These are phyloP conservation scores for Sporisorium exsertum DNA, from an alignment of 1,284 basidiomycete genomes.

Conservation along the genomic window DNA sequence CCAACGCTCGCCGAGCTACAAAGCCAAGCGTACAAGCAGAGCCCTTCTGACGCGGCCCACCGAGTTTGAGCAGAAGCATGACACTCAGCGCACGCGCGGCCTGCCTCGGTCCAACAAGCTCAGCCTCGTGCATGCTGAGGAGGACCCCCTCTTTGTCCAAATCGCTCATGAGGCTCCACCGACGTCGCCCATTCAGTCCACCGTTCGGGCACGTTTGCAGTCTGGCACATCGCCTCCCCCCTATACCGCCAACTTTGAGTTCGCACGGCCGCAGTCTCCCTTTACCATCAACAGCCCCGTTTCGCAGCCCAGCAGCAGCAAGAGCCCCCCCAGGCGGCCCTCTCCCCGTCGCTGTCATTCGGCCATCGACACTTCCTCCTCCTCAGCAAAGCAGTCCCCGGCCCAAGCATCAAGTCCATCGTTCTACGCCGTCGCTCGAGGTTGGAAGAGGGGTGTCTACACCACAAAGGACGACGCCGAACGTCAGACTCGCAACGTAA, in stretches of 20 bases:
- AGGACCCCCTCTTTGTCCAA: conserved; percentile 30
- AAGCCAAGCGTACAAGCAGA: conserved; percentile 19
- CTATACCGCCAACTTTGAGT: conserved; percentile 2
- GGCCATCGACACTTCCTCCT: neutral
- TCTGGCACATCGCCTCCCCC: conserved; percentile 10
- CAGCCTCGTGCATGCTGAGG: conserved; percentile 12
- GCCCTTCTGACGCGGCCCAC: neutral
- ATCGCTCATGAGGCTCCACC: conserved; percentile 12
- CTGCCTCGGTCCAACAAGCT: conserved; percentile 18
- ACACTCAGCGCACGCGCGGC: conserved; percentile 3
- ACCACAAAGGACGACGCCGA: conserved; percentile 40
- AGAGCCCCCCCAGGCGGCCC: conserved; percentile 8
- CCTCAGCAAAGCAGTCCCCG: neutral
- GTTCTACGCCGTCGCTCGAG: conserved; percentile 46
- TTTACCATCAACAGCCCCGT: conserved; percentile 17
- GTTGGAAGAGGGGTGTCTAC: conserved; percentile 56
- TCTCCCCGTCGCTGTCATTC: conserved; percentile 12
- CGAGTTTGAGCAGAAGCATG: conserved; percentile 9
- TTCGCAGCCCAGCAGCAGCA: conserved; percentile 4
- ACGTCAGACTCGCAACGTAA: conserved; percentile 44
- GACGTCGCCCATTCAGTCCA: conserved; percentile 14
- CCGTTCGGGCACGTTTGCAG: conserved; percentile 19
- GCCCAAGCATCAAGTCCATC: conserved; percentile 8
- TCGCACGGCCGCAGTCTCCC: conserved; percentile 19
- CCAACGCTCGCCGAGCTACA: conserved; percentile 12